phyloP scores from a whole-genome alignment of 441 rosid genomes.

The Oxalis stricta region DNA sequence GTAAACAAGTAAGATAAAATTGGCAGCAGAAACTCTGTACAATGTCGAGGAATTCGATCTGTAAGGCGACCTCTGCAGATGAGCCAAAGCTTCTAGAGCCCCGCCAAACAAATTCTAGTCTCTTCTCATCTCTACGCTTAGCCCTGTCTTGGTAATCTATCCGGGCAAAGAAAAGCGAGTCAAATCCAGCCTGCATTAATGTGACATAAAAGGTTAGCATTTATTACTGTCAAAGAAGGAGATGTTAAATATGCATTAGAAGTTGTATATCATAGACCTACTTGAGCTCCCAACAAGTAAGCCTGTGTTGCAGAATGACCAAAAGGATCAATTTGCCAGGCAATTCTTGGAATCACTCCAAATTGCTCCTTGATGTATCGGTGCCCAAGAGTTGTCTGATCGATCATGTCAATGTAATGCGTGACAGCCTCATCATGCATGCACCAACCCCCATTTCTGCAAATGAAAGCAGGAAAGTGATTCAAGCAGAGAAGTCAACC shows the following conservation, averaged over 20 bases:
- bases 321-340: slow-evolving; percentile 99
- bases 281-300: slow-evolving; percentile 92
- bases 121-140: slow-evolving; percentile 75
- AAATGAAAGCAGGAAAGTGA: background rate
- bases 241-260: slow-evolving; percentile 3
- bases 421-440: slow-evolving; percentile 98
- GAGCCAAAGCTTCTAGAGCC: slow-evolving; percentile 91
- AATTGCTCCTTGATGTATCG: slow-evolving; percentile 65
- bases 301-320: slow-evolving; percentile 99
- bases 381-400: slow-evolving; percentile 95
- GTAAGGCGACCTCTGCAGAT: slow-evolving; percentile 54
- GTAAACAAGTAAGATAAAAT: slow-evolving; percentile 9
- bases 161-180: slow-evolving; percentile 84
- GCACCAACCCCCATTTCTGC: slow-evolving; percentile 96
- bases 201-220: no score
- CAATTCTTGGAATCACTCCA: slow-evolving; percentile 88
- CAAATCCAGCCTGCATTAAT: slow-evolving; percentile 80
- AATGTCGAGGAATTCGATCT: background rate
- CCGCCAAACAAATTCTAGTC: slow-evolving; percentile 94
- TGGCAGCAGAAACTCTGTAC: background rate
- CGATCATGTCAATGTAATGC: slow-evolving; percentile 97
- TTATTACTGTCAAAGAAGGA: slow-evolving; percentile 7
- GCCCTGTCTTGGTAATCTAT: slow-evolving; percentile 95
- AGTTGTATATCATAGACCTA: slow-evolving; percentile 16
- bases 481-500: background rate